Evolutionary conservation across 1,284 basidiomycete genomes (phyloP).

Genomic region (Malassezia japonica): DNA sequence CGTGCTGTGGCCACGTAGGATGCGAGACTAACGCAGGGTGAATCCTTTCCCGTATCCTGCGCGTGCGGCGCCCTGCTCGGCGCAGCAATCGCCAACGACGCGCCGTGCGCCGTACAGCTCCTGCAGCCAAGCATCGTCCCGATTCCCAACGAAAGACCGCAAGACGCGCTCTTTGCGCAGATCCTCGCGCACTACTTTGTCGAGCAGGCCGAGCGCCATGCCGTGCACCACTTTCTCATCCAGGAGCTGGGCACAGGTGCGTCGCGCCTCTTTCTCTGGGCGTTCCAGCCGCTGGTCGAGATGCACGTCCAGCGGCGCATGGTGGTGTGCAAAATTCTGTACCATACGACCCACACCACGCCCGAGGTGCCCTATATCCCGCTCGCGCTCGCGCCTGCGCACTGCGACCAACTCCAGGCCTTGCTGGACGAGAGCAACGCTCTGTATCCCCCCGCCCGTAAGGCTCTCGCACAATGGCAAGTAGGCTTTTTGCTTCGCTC

Average conservation of each 20-base stretch:
- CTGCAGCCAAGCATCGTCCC: constrained; percentile 1
- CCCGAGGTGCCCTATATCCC: neutral
- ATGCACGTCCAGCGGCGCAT: neutral
- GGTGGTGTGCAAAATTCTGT: constrained; percentile 10
- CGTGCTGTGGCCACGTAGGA: constrained; percentile 1
- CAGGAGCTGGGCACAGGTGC: neutral
- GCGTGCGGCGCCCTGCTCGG: constrained; percentile 1
- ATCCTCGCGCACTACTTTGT: constrained; percentile 8
- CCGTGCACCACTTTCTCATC: constrained; percentile 15
- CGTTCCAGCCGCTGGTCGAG: constrained; percentile 13
- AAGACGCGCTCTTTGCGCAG: neutral
- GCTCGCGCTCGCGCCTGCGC: neutral
- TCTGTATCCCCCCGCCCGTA: constrained; percentile 1
- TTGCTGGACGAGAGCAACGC: neutral
- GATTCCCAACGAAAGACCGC: neutral
- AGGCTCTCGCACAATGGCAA: constrained; percentile 9
- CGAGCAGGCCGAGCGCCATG: constrained; percentile 16
- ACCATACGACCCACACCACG: neutral
- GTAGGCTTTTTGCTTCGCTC: constrained; percentile 15
- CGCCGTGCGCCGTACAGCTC: constrained; percentile 2
- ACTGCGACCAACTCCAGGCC: neutral
- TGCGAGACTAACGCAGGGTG: constrained; percentile 11
- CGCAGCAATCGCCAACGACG: neutral
- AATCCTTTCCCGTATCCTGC: neutral
- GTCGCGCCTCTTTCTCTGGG: constrained; percentile 10